A percentile compares a stretch with the other conserved stretches of the same genome.
phyloP scores from a whole-genome alignment of 768 basidiomycete genomes.

The Trametes cingulata region DNA sequence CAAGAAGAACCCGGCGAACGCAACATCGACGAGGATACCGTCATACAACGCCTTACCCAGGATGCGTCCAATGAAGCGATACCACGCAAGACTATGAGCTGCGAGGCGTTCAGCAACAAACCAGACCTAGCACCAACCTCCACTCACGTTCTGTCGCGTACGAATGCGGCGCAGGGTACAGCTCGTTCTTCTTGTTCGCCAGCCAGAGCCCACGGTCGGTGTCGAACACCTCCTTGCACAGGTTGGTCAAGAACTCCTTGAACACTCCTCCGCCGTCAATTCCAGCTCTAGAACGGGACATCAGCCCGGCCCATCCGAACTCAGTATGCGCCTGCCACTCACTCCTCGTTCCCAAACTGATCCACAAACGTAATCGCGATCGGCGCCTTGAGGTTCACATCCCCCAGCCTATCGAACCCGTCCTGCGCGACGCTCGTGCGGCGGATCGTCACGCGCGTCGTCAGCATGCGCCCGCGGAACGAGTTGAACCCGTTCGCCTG shows the following conservation, averaged over 20 bases:
- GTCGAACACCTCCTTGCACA: constrained; percentile 94
- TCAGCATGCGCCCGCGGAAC: constrained; percentile 22
- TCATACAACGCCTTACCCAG: constrained; percentile 97
- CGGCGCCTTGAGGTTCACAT: constrained; percentile 76
- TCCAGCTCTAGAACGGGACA: constrained; percentile 56
- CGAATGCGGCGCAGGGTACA: constrained; percentile 92
- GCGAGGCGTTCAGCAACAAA: constrained; percentile 1
- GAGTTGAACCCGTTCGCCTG: constrained; percentile 24
- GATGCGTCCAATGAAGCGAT: constrained; percentile 88
- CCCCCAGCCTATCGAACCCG: constrained; percentile 82
- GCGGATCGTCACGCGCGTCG: constrained; percentile 57
- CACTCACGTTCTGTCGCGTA: constrained; percentile 85
- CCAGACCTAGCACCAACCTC: not conserved
- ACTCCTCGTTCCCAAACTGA: constrained; percentile 86
- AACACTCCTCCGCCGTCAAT: constrained; percentile 98
- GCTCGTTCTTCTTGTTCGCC: constrained; percentile 84
- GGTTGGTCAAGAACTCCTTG: constrained; percentile 94
- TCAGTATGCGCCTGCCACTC: constrained; percentile 31
- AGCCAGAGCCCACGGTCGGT: constrained; percentile 94
- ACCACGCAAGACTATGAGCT: constrained; percentile 91
- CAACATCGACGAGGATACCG: constrained; percentile 91
- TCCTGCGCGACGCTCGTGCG: constrained; percentile 83
- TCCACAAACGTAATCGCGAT: constrained; percentile 93
- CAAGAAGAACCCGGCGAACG: constrained; percentile 94
- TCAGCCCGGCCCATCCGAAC: not conserved